Base-by-base conservation (phyloP, 2,329 filamentous ascomycete genomes). In the Neonectria faginata region DNA sequence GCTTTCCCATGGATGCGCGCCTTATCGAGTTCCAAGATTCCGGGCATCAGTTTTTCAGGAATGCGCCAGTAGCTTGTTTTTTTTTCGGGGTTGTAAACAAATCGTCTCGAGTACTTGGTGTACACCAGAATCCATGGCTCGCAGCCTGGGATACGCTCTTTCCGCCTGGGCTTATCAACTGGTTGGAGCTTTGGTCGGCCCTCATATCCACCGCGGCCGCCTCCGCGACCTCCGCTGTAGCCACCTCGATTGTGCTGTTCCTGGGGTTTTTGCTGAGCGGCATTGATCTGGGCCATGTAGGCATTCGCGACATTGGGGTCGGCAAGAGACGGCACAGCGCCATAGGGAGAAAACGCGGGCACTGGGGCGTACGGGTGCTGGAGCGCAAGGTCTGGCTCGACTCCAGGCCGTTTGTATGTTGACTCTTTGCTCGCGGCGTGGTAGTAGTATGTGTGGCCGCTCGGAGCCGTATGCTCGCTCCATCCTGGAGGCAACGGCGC, bases 31-130 rank as follows among this genome's bases (percentile, higher is more conserved):
- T 89, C 86, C 55, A 90, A 70, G 58, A 96, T 92, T 14, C 89
- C 93, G 65, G 91, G 89, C 85, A 94, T 90, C 39, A 99, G 85
- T 76, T 96, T 91, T 60, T 93, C 88, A 0, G 96, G 96, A 73
- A 97, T 96, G 74, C 93, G 93, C 96, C 97, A 99, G 78, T 94
- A 94, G 78, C 94, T 98, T 70, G 94, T 86, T 41, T 95, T 92
- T 69, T 95, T 97, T 58, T 87, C 86, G 0, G 90, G 88, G 71
- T 99, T 97, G 81, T 97, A 92, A 2, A 94, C 94, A 75, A 99
- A 99, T 57, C 94, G 88, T 62, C 96, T 86, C 22, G 93, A 92
- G 67, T 95, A 89, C 76, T 93, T 97, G 1, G 96, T 99, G 76
- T 91, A 92, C n/a, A 99, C 93, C 3, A 99, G 83, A 0, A 97